phyloP scores from a whole-genome alignment of 2,329 filamentous ascomycete species.

The Diaporthe ampelina region DNA sequence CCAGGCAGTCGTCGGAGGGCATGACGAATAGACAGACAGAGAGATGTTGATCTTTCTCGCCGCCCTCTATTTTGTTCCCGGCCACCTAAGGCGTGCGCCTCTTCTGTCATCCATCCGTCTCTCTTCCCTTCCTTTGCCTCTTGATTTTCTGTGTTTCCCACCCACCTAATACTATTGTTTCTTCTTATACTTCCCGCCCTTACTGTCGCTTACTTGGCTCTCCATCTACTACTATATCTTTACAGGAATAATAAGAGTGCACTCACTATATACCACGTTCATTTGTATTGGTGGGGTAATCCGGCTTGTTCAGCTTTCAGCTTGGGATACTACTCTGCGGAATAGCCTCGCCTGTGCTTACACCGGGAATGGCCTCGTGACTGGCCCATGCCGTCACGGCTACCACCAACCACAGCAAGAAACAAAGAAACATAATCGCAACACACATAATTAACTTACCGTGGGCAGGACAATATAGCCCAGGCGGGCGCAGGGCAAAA shows the following conservation, averaged over 20 bases:
- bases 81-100: constrained; percentile 22
- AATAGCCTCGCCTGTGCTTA: constrained; percentile 7
- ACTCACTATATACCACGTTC: neutral
- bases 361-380: constrained; percentile 34
- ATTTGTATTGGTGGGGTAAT: constrained; percentile 5
- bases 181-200: too few relatives aligned
- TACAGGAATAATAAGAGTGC: neutral
- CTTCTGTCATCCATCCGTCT: constrained; percentile 2
- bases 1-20: constrained; percentile 29
- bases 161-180: neutral
- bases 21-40: constrained; percentile 13
- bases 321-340: constrained; percentile 2
- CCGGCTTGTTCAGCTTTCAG: neutral
- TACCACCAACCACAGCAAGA: neutral
- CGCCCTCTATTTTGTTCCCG: neutral
- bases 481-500: neutral
- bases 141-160: constrained; percentile 13
- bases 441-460: neutral
- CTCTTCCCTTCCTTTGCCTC: neutral
- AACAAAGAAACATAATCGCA: neutral
- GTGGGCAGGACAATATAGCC: neutral
- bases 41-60: neutral
- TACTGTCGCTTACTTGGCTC: neutral
- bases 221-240: neutral
- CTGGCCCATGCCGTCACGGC: constrained; percentile 20